phyloP scores from a whole-genome alignment of 1,284 basidiomycete species.

The Schizopora paradoxa region DNA sequence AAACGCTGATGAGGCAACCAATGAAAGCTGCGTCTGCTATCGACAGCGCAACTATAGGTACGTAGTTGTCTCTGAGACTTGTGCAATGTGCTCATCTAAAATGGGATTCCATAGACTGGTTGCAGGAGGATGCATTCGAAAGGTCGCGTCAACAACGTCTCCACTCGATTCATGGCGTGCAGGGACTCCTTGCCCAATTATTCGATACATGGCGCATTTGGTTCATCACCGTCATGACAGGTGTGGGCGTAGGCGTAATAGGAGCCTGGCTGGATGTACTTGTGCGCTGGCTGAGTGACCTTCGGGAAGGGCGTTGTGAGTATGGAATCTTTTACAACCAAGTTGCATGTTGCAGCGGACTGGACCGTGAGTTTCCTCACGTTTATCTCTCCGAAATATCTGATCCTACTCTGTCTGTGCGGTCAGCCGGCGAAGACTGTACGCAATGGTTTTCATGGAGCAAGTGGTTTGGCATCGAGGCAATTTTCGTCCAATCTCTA shows the following conservation, averaged over 20 bases:
- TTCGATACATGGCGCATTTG: constrained; percentile 59
- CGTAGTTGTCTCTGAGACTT: too few species aligned
- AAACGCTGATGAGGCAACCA: constrained; percentile 2
- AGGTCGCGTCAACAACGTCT: constrained; percentile 50
- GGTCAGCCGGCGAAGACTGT: constrained; percentile 64
- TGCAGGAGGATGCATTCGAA: constrained; percentile 61
- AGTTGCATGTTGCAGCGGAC: constrained; percentile 66
- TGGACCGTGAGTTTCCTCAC: constrained; percentile 53
- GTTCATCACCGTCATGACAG: constrained; percentile 62
- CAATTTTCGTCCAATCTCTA: constrained; percentile 53
- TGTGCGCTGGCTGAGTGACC: constrained; percentile 69
- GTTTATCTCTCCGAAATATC: neutral
- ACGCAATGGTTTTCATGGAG: constrained; percentile 69
- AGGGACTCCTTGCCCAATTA: constrained; percentile 48
- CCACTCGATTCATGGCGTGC: constrained; percentile 46
- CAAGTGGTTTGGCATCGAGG: constrained; percentile 45
- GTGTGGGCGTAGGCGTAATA: constrained; percentile 61
- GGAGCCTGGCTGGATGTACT: constrained; percentile 73
- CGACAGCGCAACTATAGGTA: constrained; percentile 16
- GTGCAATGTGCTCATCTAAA: neutral
- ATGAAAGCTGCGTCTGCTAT: constrained; percentile 11
- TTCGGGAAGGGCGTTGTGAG: constrained; percentile 63
- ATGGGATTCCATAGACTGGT: constrained; percentile 62
- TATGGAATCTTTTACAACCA: constrained; percentile 73
- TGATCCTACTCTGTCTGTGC: constrained; percentile 5